These are phyloP conservation scores for Fennellomyces sp. DNA, from an alignment of 371 early-diverging fungal species.

Conservation along the genomic window DNA sequence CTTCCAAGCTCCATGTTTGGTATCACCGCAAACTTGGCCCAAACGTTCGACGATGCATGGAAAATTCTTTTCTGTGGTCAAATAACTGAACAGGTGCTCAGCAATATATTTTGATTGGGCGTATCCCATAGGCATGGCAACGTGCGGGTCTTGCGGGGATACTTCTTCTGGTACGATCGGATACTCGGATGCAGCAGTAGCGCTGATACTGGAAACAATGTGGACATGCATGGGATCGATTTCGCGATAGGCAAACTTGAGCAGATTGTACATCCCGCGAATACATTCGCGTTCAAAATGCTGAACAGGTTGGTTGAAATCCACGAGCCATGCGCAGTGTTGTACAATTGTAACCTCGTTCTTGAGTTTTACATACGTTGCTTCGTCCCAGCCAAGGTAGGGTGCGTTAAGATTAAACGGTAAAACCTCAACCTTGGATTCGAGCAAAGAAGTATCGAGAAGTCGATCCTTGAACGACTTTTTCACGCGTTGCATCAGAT, in stretches of 20 bases:
- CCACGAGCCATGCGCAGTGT: conserved; percentile 40
- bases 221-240: conserved; percentile 41
- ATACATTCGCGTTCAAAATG: conserved; percentile 42
- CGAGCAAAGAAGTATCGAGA: conserved; percentile 14
- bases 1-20: conserved; percentile 46
- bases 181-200: conserved; percentile 17
- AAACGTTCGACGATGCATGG: conserved; percentile 40
- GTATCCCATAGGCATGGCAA: conserved; percentile 47
- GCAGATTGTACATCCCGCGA: conserved; percentile 34
- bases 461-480: conserved; percentile 27
- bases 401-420: conserved; percentile 18
- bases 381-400: conserved; percentile 32
- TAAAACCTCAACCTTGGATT: conserved; percentile 10
- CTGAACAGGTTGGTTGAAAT: conserved; percentile 37
- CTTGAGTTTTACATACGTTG: conserved; percentile 23
- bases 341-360: conserved; percentile 37
- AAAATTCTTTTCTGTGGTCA: conserved; percentile 32
- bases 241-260: conserved; percentile 35
- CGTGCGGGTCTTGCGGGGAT: conserved; percentile 29
- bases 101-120: conserved; percentile 47
- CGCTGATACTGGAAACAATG: conserved; percentile 39
- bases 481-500: conserved; percentile 17
- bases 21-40: conserved; percentile 48
- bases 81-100: conserved; percentile 34
- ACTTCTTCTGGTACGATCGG: conserved; percentile 22